Percentiles rank a stretch among this genome's conserved stretches.
Conservation (phyloP, 208 protist genomes). For the Borovskyia barvae region DNA sequence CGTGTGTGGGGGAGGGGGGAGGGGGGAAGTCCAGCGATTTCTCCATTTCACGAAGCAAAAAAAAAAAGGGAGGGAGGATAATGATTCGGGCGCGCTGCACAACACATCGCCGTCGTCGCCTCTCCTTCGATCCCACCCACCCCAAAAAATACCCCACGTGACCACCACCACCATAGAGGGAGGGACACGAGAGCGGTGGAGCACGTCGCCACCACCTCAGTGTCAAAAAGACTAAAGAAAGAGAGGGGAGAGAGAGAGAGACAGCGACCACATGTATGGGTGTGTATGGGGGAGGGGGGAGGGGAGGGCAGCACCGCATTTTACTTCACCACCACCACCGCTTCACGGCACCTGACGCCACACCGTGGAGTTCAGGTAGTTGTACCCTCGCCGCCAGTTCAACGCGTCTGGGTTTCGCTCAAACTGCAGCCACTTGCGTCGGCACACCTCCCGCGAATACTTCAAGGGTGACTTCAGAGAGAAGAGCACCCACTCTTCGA, state of each 20-base stretch:
- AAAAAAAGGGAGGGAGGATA: no score
- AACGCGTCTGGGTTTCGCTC: constrained; percentile 81
- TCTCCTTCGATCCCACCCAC: no score
- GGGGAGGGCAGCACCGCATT: neutral
- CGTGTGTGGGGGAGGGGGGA: no score
- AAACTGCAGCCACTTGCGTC: constrained; percentile 83
- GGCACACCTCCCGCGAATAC: constrained; percentile 72
- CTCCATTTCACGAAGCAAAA: no score
- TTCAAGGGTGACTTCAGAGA: constrained; percentile 77
- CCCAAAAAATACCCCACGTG: no score
- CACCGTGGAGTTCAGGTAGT: constrained; percentile 77
- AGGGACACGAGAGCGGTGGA: no score
- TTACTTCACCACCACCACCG: neutral
- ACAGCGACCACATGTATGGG: neutral
- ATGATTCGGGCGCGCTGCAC: no score
- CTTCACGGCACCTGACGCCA: constrained; percentile 47
- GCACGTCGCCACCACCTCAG: no score
- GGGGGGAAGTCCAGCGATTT: no score
- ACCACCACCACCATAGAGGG: no score
- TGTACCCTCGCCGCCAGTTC: constrained; percentile 84
- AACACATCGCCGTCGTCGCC: no score
- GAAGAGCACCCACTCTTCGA: constrained; percentile 87
- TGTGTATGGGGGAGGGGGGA: neutral
- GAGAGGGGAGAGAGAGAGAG: neutral
- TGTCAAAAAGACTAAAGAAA: no score